A percentile compares a stretch with the other conserved stretches of the same genome.
phyloP scores from a whole-genome alignment of 2,329 filamentous ascomycete species.

The Stachybotrys chartarum region DNA sequence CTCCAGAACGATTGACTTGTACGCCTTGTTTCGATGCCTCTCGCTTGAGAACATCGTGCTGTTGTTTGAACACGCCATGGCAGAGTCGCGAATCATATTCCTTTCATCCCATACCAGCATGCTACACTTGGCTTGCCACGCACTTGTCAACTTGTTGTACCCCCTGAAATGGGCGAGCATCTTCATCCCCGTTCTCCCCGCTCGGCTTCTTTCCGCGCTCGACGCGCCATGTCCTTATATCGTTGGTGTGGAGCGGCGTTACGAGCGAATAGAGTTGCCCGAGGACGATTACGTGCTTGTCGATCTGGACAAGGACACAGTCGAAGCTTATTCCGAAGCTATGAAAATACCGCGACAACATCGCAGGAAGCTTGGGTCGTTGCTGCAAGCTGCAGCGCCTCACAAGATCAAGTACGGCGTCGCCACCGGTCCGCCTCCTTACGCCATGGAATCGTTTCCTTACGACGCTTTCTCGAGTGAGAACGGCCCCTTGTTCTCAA shows the following conservation, averaged over 20 bases:
- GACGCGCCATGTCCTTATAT: constrained; percentile 97
- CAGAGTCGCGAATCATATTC: constrained; percentile 92
- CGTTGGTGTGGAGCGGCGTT: constrained; percentile 88
- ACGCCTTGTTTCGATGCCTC: constrained; percentile 82
- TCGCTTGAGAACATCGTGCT: constrained; percentile 89
- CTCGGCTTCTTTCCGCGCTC: constrained; percentile 78
- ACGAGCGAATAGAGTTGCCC: constrained; percentile 77
- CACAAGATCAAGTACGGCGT: constrained; percentile 85
- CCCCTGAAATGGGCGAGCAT: constrained; percentile 90
- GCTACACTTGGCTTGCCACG: constrained; percentile 87
- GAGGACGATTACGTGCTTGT: constrained; percentile 95
- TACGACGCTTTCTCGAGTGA: constrained; percentile 87
- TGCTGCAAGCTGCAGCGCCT: constrained; percentile 84
- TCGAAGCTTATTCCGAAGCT: constrained; percentile 78
- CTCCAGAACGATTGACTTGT: constrained; percentile 84
- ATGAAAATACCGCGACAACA: constrained; percentile 78
- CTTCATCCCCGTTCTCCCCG: constrained; percentile 86
- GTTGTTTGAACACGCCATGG: constrained; percentile 86
- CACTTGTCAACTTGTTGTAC: constrained; percentile 79
- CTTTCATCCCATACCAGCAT: constrained; percentile 93
- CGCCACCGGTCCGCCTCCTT: constrained; percentile 78
- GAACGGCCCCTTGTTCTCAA: constrained; percentile 70
- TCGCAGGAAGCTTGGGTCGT: constrained; percentile 77
- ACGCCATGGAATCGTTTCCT: constrained; percentile 88
- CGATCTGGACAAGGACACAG: constrained; percentile 84